Percentiles rank a stretch among this genome's conserved stretches.
Conservation (phyloP, 129 eudicot species). For the Scalesia atractyloides region DNA sequence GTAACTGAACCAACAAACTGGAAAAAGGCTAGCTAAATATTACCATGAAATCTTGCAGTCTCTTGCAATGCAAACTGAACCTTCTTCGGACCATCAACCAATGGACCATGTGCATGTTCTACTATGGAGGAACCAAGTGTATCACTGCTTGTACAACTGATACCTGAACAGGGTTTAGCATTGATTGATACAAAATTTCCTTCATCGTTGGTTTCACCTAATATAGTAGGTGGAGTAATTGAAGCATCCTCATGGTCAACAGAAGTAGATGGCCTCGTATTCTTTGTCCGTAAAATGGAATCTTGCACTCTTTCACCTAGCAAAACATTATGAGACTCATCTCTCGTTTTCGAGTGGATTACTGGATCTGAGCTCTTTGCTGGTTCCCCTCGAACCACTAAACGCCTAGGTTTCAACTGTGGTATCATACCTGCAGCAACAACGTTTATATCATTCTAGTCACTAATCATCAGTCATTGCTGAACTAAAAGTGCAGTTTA, state of each 20-base stretch:
- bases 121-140: slow-evolving; percentile 30
- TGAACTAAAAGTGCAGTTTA: no score
- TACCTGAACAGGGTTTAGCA: slow-evolving; percentile 33
- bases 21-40: slow-evolving; percentile 17
- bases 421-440: slow-evolving; percentile 58
- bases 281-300: slow-evolving; percentile 39
- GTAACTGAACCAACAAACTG: neutral
- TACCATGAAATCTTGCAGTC: slow-evolving; percentile 56
- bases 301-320: slow-evolving; percentile 37
- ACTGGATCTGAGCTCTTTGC: slow-evolving; percentile 36
- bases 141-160: slow-evolving; percentile 36
- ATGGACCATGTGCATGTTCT: slow-evolving; percentile 39
- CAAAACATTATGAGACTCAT: slow-evolving; percentile 29
- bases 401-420: slow-evolving; percentile 65
- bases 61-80: slow-evolving; percentile 61
- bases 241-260: slow-evolving; percentile 56
- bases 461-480: no score
- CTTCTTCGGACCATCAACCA: slow-evolving; percentile 65
- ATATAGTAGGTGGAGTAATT: slow-evolving; percentile 56
- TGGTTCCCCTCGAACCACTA: slow-evolving; percentile 48
- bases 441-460: neutral
- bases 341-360: slow-evolving; percentile 24
- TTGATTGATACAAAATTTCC: slow-evolving; percentile 35
- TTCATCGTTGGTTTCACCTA: slow-evolving; percentile 47
- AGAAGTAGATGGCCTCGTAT: slow-evolving; percentile 28